These are phyloP conservation scores for Withania somnifera DNA, from an alignment of 305 asterid species.

Conservation along the genomic window DNA sequence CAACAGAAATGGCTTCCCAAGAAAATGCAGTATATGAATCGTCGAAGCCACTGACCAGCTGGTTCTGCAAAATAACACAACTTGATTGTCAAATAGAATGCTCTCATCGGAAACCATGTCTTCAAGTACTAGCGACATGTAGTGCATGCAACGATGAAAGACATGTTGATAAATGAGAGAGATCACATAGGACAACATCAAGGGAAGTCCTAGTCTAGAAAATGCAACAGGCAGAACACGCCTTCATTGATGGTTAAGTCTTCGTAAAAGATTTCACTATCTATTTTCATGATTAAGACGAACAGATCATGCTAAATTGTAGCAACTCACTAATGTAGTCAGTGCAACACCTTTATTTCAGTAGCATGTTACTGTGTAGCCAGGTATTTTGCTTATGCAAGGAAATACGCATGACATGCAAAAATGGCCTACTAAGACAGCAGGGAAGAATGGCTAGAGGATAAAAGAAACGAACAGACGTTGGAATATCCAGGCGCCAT, in stretches of 20 bases:
- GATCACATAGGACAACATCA: neutral
- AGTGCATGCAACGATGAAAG: neutral
- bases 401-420: neutral
- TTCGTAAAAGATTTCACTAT: neutral
- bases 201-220: neutral
- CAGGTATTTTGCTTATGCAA: neutral
- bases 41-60: conserved; percentile 7
- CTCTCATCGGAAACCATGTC: neutral
- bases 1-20: conserved; percentile 32
- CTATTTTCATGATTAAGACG: neutral
- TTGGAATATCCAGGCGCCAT: too few relatives aligned
- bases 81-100: neutral
- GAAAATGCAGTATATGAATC: conserved; percentile 18
- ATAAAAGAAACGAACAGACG: neutral
- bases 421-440: neutral
- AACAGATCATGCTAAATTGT: neutral
- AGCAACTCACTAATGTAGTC: too few relatives aligned
- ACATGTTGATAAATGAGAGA: neutral
- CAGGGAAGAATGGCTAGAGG: neutral
- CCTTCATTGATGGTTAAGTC: neutral
- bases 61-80: conserved; percentile 41
- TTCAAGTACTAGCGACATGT: too few relatives aligned
- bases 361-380: too few relatives aligned
- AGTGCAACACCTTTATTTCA: too few relatives aligned
- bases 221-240: neutral